Evolutionary conservation across 1,284 basidiomycete genomes (phyloP), one percentile per base, ranked within the genome.

Genomic region (Fomitopsis palustris): DNA sequence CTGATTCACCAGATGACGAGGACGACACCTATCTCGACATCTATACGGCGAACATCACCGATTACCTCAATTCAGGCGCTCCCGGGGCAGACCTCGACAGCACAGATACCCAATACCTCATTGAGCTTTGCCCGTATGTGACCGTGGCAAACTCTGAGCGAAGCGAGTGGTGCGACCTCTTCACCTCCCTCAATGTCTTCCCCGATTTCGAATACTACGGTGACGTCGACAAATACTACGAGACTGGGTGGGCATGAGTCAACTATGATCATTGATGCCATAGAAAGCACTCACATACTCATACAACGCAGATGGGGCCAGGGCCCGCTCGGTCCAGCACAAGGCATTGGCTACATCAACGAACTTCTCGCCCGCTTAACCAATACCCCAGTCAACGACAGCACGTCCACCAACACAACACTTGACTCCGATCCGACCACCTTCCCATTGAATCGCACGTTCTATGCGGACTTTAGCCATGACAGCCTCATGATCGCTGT

Each of bases 321-420:
- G 63, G 49, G 49, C 29, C 64, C 72, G 1, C 77, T 90, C 2
- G 91, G 90, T 0, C 84, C 77, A 2, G 84, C 91, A 1, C 89
- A 91, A 71, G 90, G 89, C 45, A 88, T 93, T 6, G 92, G 92
- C 4, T 95, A 88, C 69, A 76, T 92, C 65, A 93, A 93, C 70
- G 93, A 95, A 72, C 83, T 95, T 38, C 74, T 95, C 19, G 89
- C 92, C 0, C 83, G 93, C n/a, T 78, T 95, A 31, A 89, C 85
- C 0, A 77, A 79, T 14, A 70, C 73, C 16, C 79, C 82, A 0
- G 86, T 90, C 6, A 70, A 69, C 29, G 92, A 94, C 72, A 68
- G 77, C 56, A 94, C 92, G 0, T 88, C 89, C 65, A 91, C 88
- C 4, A 95, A 95, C 72, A 72, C 74, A n/a, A 95, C 93, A 0